A percentile compares a stretch with the other conserved stretches of the same genome.
phyloP scores from a whole-genome alignment of 306 rosid species.

The Mimosa bimucronata region DNA sequence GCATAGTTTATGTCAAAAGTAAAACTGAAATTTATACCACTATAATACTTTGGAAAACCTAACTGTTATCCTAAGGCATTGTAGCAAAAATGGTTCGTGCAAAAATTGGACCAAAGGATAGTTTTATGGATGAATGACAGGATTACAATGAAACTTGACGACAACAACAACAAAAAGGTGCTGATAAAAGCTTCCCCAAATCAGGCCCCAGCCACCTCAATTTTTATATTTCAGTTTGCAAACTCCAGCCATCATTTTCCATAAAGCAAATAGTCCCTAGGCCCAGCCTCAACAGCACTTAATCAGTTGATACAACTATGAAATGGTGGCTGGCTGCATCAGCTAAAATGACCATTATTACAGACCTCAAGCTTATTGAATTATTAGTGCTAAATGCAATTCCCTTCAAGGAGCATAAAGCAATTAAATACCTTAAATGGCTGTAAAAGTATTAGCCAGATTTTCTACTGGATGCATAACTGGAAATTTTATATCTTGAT shows the following conservation, averaged over 20 bases:
- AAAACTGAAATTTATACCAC: constrained; percentile 1
- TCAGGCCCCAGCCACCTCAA: background rate
- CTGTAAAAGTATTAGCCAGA: background rate
- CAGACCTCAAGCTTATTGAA: background rate
- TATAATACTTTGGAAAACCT: background rate
- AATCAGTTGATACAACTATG: background rate
- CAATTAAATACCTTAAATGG: background rate
- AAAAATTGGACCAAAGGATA: constrained; percentile 4
- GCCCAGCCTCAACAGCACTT: background rate
- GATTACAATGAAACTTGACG: constrained; percentile 13
- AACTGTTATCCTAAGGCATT: background rate
- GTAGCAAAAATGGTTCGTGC: background rate
- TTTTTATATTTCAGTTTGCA: constrained; percentile 6
- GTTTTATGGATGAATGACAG: background rate
- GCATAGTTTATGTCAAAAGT: background rate
- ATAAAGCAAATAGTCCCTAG: no score
- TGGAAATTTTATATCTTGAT: background rate
- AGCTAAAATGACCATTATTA: background rate
- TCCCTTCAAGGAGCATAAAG: background rate
- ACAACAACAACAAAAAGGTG: constrained; percentile 3
- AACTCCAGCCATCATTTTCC: background rate
- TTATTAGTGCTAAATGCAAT: background rate
- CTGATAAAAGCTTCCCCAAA: constrained; percentile 1
- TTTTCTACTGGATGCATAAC: background rate
- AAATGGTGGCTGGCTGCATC: constrained; percentile 1